Evolutionary conservation across 306 rosid species (phyloP).

Genomic region (Cajanus cajan): DNA sequence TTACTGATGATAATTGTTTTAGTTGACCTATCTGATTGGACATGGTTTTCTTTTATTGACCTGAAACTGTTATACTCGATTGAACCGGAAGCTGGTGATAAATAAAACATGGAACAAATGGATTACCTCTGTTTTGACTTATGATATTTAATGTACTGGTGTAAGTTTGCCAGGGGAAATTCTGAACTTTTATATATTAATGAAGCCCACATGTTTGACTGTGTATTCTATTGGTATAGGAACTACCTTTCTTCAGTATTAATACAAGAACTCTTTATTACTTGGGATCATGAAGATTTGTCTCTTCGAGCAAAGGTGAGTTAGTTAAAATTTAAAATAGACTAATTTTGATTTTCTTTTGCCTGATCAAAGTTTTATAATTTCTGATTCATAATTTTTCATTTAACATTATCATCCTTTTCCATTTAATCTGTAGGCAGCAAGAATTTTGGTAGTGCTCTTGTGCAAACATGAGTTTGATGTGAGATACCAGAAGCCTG

Average conservation of each 20-base stretch:
- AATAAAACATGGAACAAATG: background rate
- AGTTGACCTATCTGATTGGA: conserved; percentile 6
- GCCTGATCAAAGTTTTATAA: background rate
- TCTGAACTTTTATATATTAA: background rate
- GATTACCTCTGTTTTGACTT: background rate
- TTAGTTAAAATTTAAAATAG: conserved; percentile 15
- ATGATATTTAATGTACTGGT: background rate
- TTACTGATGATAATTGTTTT: conserved; percentile 15
- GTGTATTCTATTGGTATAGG: conserved; percentile 47
- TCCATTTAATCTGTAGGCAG: conserved; percentile 59
- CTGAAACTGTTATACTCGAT: no score
- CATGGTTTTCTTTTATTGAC: conserved; percentile 8
- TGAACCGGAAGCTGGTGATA: no score
- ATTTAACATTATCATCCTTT: conserved; percentile 3
- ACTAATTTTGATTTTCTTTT: conserved; percentile 13
- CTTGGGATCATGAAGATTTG: conserved; percentile 98
- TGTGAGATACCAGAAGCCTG: conserved; percentile 97
- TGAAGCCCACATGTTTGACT: conserved; percentile 14
- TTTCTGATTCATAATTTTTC: conserved; percentile 3
- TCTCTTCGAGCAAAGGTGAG: conserved; percentile 85
- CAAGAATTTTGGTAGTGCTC: conserved; percentile 91
- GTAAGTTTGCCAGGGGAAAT: background rate
- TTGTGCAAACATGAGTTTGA: conserved; percentile 98
- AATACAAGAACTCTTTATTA: conserved; percentile 93
- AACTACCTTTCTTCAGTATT: conserved; percentile 95